phyloP scores from a whole-genome alignment of 2,329 filamentous ascomycete species.

The Pestalotiopsis sp. region DNA sequence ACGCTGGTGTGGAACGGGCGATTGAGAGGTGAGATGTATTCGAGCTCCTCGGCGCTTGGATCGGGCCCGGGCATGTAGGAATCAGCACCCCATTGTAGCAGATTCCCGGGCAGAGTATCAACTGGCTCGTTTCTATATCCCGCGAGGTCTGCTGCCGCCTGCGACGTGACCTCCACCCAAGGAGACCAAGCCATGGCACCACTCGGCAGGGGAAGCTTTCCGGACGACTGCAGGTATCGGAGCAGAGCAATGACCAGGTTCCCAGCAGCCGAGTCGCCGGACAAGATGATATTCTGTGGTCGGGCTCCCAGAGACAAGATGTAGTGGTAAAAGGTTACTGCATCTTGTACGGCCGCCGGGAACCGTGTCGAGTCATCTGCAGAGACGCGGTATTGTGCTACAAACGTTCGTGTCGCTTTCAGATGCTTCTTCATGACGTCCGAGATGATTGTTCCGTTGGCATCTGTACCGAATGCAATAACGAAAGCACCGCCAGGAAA shows the following conservation, averaged over 20 bases:
- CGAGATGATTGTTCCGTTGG: not conserved
- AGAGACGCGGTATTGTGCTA: not conserved
- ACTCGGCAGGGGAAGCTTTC: slow-evolving; percentile 14
- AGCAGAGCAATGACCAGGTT: slow-evolving; percentile 18
- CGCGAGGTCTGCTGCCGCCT: slow-evolving; percentile 15
- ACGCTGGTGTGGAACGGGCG: slow-evolving; percentile 15
- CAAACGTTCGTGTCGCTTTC: not conserved
- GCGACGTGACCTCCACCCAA: slow-evolving; percentile 19
- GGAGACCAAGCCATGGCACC: slow-evolving; percentile 21
- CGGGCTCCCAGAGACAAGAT: slow-evolving; percentile 15
- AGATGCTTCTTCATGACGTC: not conserved
- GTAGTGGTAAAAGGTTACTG: slow-evolving; percentile 7
- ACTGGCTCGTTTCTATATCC: not conserved
- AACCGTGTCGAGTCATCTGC: not conserved
- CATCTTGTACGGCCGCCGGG: not conserved
- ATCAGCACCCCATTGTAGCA: slow-evolving; percentile 18
- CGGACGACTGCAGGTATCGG: slow-evolving; percentile 14
- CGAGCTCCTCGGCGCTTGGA: slow-evolving; percentile 14
- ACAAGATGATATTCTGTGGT: slow-evolving; percentile 14
- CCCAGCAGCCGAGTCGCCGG: slow-evolving; percentile 15
- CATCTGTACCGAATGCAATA: slow-evolving; percentile 15
- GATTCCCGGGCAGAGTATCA: not conserved
- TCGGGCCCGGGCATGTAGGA: slow-evolving; percentile 14
- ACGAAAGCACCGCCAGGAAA: slow-evolving; percentile 25
- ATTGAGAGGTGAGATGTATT: slow-evolving; percentile 20